Percentiles rank a stretch among this genome's conserved stretches.
phyloP scores from a whole-genome alignment of 1,284 basidiomycete genomes.

The Phellopilus nigrolimitatus region DNA sequence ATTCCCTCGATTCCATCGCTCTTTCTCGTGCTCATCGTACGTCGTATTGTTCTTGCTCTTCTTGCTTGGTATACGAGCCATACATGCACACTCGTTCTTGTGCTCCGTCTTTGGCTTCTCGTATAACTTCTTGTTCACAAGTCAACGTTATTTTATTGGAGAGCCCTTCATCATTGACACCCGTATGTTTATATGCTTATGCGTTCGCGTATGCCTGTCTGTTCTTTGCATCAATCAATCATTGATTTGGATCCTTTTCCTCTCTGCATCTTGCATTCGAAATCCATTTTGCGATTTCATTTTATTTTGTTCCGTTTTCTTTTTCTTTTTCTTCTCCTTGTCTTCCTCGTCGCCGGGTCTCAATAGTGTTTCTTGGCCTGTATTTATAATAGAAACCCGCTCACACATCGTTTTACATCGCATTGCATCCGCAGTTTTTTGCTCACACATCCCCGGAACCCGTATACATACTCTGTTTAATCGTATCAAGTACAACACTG shows the following conservation, averaged over 20 bases:
- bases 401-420: not conserved
- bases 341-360: not conserved
- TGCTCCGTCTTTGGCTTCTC: too few relatives aligned
- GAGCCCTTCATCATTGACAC: not conserved
- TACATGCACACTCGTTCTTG: too few relatives aligned
- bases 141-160: too few relatives aligned
- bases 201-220: not conserved
- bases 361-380: not conserved
- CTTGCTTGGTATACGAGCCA: too few relatives aligned
- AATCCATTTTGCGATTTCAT: not conserved
- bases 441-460: not conserved
- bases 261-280: not conserved
- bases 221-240: not conserved
- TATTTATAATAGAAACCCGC: not conserved
- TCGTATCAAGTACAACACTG: too few relatives aligned
- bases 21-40: too few relatives aligned
- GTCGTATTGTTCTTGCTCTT: too few relatives aligned
- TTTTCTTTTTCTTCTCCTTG: not conserved
- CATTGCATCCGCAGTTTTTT: not conserved
- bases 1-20: too few relatives aligned
- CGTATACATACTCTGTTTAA: not conserved
- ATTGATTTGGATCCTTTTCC: not conserved
- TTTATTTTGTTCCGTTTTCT: not conserved
- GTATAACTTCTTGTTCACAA: too few relatives aligned
- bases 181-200: not conserved